phyloP scores from a whole-genome alignment of 1,284 basidiomycete species.

The Amylostereum areolatum region DNA sequence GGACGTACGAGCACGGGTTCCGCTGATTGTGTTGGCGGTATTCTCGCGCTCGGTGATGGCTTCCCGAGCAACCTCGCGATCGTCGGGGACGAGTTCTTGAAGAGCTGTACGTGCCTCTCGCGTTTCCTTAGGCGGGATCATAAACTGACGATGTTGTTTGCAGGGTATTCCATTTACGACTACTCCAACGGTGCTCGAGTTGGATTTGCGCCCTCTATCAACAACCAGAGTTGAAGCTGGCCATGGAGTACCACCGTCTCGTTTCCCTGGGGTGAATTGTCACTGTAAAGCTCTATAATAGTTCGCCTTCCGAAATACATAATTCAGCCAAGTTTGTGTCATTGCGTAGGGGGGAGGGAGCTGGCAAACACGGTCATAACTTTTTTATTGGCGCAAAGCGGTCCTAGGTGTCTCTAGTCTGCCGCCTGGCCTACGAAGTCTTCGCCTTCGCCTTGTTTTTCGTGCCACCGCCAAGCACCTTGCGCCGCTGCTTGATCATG shows the following conservation, averaged over 20 bases:
- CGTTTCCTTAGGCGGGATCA: neutral
- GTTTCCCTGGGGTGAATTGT: no score
- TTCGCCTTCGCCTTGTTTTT: constrained; percentile 23
- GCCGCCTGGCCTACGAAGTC: no score
- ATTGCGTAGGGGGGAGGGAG: no score
- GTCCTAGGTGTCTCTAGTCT: no score
- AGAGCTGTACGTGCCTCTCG: constrained; percentile 44
- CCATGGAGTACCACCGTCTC: no score
- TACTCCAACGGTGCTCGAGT: constrained; percentile 49
- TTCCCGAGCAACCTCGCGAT: constrained; percentile 54
- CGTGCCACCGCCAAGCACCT: constrained; percentile 51
- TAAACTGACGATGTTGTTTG: constrained; percentile 3
- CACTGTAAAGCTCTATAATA: no score
- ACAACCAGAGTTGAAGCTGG: constrained; percentile 30
- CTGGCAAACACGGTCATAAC: no score
- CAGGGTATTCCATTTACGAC: constrained; percentile 54
- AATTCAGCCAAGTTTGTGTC: no score
- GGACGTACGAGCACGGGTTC: constrained; percentile 32
- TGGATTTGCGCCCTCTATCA: constrained; percentile 55
- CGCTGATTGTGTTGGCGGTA: constrained; percentile 60
- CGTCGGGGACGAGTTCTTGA: constrained; percentile 67
- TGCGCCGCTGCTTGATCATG: constrained; percentile 83
- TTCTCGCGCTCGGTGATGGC: constrained; percentile 45
- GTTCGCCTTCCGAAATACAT: no score
- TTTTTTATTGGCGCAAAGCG: no score